phyloP scores from a whole-genome alignment of 768 basidiomycete genomes.

The Auricularia sp. region DNA sequence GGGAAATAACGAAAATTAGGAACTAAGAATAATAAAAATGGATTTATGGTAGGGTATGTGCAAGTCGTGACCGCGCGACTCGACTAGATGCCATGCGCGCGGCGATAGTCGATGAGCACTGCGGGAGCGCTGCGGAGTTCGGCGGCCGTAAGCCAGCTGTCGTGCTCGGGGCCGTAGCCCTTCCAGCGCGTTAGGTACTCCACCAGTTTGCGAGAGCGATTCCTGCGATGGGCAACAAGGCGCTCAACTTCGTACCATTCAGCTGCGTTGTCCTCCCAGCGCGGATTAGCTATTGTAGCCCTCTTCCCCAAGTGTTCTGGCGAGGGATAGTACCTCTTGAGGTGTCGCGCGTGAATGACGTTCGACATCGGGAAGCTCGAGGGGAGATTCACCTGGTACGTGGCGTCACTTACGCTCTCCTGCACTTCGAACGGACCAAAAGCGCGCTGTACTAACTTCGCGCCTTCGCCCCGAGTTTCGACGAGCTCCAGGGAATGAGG shows the following conservation, averaged over 20 bases:
- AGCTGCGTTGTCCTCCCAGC: too few relatives aligned
- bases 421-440: slow-evolving; percentile 24
- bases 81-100: too few relatives aligned
- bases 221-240: too few relatives aligned
- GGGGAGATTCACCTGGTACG: slow-evolving; percentile 23
- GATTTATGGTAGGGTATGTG: too few relatives aligned
- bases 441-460: slow-evolving; percentile 21
- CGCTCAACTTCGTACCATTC: too few relatives aligned
- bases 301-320: slow-evolving; percentile 16
- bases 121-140: slow-evolving; percentile 16
- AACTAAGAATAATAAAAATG: too few relatives aligned
- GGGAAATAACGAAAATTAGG: too few relatives aligned
- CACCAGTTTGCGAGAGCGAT: slow-evolving; percentile 2
- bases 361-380: slow-evolving; percentile 22
- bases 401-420: slow-evolving; percentile 18
- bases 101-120: too few relatives aligned
- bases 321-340: slow-evolving; percentile 18
- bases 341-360: slow-evolving; percentile 25
- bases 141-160: slow-evolving; percentile 17
- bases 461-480: slow-evolving; percentile 18
- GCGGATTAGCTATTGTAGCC: too few relatives aligned
- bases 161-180: slow-evolving; percentile 15
- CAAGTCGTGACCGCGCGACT: too few relatives aligned
- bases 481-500: slow-evolving; percentile 17
- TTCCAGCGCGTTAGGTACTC: slow-evolving; percentile 16